These are phyloP conservation scores for Rasamsonia emersonii DNA, from an alignment of 2,329 filamentous ascomycete genomes.

Conservation along the genomic window DNA sequence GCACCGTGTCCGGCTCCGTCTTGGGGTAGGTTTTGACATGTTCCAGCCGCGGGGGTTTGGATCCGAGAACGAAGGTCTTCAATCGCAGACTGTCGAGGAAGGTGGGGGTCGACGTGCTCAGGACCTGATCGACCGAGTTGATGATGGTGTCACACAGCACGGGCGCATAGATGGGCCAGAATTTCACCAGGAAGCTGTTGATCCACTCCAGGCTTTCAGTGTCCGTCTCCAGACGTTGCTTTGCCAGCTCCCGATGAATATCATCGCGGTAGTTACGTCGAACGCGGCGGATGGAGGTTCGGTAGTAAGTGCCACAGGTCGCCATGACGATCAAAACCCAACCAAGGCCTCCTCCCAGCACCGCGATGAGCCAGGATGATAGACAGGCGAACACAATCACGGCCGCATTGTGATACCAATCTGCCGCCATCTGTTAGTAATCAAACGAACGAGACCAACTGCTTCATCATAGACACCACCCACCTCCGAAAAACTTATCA, in stretches of 20 bases:
- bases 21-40: conserved; percentile 98
- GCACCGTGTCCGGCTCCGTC: conserved; percentile 84
- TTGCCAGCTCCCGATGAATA: conserved; percentile 76
- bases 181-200: conserved; percentile 96
- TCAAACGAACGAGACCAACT: not conserved
- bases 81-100: conserved; percentile 91
- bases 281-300: conserved; percentile 86
- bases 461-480: conserved; percentile 14
- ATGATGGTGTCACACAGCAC: conserved; percentile 88
- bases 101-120: conserved; percentile 82
- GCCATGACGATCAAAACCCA: conserved; percentile 95
- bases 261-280: conserved; percentile 95
- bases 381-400: conserved; percentile 90
- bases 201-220: conserved; percentile 96
- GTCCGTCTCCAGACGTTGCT: conserved; percentile 81
- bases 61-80: conserved; percentile 87
- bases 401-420: conserved; percentile 98
- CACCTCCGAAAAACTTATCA: conserved; percentile 84
- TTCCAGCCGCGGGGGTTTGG: conserved; percentile 90
- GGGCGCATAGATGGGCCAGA: conserved; percentile 98
- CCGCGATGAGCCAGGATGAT: conserved; percentile 78
- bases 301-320: conserved; percentile 86
- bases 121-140: conserved; percentile 87
- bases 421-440: conserved; percentile 36
- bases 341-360: conserved; percentile 80